A percentile compares a stretch with the other conserved stretches of the same genome.
These are phyloP conservation scores for Suillus tomentosus DNA, from an alignment of 768 basidiomycete species.

Conservation along the genomic window DNA sequence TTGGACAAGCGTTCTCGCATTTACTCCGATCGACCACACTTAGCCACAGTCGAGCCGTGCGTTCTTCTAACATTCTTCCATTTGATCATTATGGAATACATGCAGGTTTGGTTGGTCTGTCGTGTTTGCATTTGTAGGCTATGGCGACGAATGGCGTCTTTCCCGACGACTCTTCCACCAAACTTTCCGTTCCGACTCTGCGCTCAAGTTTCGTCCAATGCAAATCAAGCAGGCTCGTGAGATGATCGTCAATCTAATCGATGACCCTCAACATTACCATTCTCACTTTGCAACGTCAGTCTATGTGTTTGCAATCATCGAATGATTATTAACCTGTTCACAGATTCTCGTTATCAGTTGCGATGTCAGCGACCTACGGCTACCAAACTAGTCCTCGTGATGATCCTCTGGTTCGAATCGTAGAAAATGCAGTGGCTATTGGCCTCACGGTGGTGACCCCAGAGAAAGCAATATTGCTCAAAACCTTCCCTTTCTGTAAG, in stretches of 20 bases:
- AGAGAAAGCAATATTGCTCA: constrained; percentile 13
- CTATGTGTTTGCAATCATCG: not conserved
- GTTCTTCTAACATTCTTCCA: not conserved
- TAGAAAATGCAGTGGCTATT: constrained; percentile 7
- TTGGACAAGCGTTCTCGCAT: constrained; percentile 13
- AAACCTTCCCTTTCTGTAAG: not conserved
- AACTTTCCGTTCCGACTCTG: constrained; percentile 36
- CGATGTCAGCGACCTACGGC: constrained; percentile 17
- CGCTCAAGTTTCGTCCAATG: constrained; percentile 24
- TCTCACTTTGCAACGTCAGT: constrained; percentile 22
- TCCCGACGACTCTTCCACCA: constrained; percentile 40
- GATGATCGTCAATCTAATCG: constrained; percentile 28
- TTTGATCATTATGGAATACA: not conserved
- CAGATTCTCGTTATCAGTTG: constrained; percentile 36
- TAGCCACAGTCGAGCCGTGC: constrained; percentile 7
- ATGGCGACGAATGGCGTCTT: constrained; percentile 22
- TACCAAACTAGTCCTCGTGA: constrained; percentile 18
- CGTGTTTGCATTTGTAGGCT: constrained; percentile 6
- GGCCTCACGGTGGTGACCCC: constrained; percentile 3
- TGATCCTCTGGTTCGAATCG: constrained; percentile 15
- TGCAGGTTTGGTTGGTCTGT: constrained; percentile 10
- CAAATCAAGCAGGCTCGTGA: constrained; percentile 27
- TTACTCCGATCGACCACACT: constrained; percentile 14
- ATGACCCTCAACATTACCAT: constrained; percentile 32
- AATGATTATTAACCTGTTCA: not conserved